Evolutionary conservation across 208 protist genomes (phyloP).

Genomic region (Tritrichomonas musculus): DNA sequence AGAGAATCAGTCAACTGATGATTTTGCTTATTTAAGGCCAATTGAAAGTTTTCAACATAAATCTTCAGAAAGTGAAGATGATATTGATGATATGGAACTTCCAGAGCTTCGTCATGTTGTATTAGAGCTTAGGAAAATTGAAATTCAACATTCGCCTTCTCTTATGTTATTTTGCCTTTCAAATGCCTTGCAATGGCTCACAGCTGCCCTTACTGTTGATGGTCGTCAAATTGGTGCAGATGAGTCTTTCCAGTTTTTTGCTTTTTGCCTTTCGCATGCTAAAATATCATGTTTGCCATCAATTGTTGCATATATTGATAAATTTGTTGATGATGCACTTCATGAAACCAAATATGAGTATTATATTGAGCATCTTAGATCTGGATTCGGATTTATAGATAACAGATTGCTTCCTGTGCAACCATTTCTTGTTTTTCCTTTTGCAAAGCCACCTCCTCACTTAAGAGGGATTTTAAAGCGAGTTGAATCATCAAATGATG

Average conservation of each 20-base stretch:
- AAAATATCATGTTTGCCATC: background rate
- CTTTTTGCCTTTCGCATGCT: background rate
- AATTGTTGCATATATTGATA: background rate
- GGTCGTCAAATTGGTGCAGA: background rate
- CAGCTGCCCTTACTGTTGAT: background rate
- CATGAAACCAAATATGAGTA: constrained; percentile 6
- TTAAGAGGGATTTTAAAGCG: background rate
- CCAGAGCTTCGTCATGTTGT: background rate
- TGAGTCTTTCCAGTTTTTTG: background rate
- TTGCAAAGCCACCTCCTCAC: background rate
- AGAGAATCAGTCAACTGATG: background rate
- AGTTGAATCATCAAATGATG: no score
- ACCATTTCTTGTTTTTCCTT: background rate
- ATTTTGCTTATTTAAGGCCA: background rate
- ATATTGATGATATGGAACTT: background rate
- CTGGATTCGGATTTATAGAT: background rate
- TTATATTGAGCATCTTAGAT: background rate
- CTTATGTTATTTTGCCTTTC: background rate
- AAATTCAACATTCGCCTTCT: background rate
- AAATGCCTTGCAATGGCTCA: background rate
- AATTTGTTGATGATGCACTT: constrained; percentile 16
- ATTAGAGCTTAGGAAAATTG: background rate
- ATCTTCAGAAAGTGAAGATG: no score
- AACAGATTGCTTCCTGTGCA: background rate
- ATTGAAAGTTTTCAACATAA: background rate